Conservation (phyloP, 306 rosid genomes). For the Astragalus membranaceus region DNA sequence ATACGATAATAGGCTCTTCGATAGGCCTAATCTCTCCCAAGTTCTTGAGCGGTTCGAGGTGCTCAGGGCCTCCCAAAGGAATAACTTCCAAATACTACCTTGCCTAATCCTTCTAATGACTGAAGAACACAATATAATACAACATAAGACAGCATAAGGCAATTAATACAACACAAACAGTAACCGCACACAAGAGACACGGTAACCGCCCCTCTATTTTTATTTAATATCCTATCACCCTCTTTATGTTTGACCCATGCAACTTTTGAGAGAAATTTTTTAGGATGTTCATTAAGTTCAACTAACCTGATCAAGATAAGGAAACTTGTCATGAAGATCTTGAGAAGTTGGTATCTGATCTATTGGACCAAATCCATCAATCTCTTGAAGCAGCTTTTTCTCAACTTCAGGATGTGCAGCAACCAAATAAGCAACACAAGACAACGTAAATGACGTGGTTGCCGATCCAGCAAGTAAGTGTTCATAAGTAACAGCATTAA, state of each 20-base stretch:
- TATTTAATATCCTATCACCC: no score
- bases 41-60: no score
- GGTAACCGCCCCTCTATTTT: no score
- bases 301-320: slow-evolving; percentile 78
- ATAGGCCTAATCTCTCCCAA: no score
- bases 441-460: slow-evolving; percentile 75
- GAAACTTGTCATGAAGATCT: slow-evolving; percentile 74
- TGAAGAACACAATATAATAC: no score
- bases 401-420: slow-evolving; percentile 79
- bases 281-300: not conserved
- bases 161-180: no score
- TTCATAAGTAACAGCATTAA: slow-evolving; percentile 82
- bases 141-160: no score
- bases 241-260: not conserved
- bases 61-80: no score
- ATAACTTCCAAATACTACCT: no score
- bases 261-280: not conserved
- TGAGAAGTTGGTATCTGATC: slow-evolving; percentile 48
- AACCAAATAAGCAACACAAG: slow-evolving; percentile 69
- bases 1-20: no score
- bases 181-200: no score
- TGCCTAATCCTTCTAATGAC: no score
- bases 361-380: slow-evolving; percentile 55
- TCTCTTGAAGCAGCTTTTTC: slow-evolving; percentile 59
- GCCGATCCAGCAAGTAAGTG: slow-evolving; percentile 92